phyloP scores from a whole-genome alignment of 73 alveolate genomes.

The Breviolum minutum region DNA sequence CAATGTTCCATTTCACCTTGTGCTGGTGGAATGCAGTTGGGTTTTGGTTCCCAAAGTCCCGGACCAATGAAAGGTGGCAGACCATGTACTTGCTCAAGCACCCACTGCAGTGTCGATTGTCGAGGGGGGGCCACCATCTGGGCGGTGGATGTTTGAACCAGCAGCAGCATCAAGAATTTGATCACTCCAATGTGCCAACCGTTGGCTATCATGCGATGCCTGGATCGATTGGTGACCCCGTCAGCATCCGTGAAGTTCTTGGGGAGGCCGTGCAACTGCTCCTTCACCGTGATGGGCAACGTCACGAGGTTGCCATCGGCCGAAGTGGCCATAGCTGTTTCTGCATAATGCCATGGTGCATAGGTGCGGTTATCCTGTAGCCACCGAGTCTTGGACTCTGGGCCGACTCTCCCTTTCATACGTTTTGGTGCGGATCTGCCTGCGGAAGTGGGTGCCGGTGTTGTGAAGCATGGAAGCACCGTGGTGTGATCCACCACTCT shows the following conservation, averaged over 20 bases:
- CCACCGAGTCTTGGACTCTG: background rate
- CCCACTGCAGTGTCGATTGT: too few relatives aligned
- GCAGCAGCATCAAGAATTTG: background rate
- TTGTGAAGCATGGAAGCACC: background rate
- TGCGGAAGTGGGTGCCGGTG: background rate
- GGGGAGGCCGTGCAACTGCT: background rate
- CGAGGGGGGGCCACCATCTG: background rate
- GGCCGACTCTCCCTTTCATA: background rate
- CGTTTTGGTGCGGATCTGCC: background rate
- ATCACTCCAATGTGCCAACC: background rate
- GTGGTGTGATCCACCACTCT: background rate
- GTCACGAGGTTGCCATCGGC: background rate
- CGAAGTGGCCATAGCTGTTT: background rate
- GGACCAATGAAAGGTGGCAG: too few relatives aligned
- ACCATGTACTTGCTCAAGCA: background rate
- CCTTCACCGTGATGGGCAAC: background rate
- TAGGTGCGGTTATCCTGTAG: background rate
- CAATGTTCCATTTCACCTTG: background rate
- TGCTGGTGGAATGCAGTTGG: background rate
- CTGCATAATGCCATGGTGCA: constrained; percentile 2
- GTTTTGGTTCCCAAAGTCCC: background rate
- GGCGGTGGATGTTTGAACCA: background rate
- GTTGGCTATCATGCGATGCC: constrained; percentile 2
- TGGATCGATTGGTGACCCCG: background rate
- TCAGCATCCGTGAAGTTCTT: background rate